A percentile compares a stretch with the other conserved stretches of the same genome.
These are phyloP conservation scores for Aciculoconidium aculeatum DNA, from an alignment of 805 yeast species.

Conservation along the genomic window DNA sequence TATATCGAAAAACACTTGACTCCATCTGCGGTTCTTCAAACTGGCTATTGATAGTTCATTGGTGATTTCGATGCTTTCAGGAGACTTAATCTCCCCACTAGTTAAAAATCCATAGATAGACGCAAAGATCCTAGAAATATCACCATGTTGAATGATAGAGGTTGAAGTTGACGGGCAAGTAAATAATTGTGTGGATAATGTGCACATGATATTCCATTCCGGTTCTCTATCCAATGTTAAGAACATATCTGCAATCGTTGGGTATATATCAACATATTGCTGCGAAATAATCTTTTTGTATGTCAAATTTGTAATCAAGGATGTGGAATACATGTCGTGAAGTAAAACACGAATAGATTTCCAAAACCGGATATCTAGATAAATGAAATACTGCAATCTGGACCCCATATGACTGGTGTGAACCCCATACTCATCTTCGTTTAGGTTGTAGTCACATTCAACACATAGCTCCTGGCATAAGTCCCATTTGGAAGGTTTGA, in stretches of 20 bases:
- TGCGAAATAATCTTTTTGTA: conserved; percentile 59
- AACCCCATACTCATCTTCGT: conserved; percentile 20
- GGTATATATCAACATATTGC: conserved; percentile 81
- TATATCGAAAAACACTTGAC: conserved; percentile 73
- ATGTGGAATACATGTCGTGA: conserved; percentile 60
- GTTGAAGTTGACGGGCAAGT: conserved; percentile 82
- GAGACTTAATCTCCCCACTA: conserved; percentile 42
- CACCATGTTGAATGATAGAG: conserved; percentile 57
- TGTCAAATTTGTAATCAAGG: conserved; percentile 53
- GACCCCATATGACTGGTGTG: conserved; percentile 37
- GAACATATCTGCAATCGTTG: conserved; percentile 64
- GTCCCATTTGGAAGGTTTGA: conserved; percentile 41
- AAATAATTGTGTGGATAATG: conserved; percentile 77
- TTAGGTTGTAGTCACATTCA: conserved; percentile 44
- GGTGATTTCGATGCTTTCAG: conserved; percentile 34
- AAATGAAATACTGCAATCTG: conserved; percentile 53
- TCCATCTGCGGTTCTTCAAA: conserved; percentile 67
- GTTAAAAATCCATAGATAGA: conserved; percentile 60
- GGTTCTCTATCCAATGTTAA: conserved; percentile 81
- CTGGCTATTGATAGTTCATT: conserved; percentile 37
- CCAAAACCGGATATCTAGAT: conserved; percentile 70
- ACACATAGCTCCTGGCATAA: conserved; percentile 35
- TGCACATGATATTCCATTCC: conserved; percentile 67
- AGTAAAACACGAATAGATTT: conserved; percentile 50
- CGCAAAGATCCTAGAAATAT: conserved; percentile 55